phyloP scores from a whole-genome alignment of 495 filamentous ascomycete genomes.

The Aspergillus taichungensis region DNA sequence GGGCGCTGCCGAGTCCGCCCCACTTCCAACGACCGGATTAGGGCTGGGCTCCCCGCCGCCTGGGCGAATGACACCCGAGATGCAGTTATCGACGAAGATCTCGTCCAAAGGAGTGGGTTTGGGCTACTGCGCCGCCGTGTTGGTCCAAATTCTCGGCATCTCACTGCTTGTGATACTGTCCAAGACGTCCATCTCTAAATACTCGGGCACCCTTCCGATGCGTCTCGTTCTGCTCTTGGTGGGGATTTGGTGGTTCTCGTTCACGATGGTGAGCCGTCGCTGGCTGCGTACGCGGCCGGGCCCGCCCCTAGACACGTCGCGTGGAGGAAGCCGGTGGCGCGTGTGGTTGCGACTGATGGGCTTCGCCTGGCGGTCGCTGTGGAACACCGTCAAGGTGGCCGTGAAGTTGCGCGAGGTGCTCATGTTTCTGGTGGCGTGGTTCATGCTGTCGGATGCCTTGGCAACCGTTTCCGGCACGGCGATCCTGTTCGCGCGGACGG shows the following conservation, averaged over 20 bases:
- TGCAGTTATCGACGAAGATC: constrained; percentile 68
- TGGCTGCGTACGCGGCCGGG: constrained; percentile 80
- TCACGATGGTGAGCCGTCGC: constrained; percentile 72
- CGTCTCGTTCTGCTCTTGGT: constrained; percentile 71
- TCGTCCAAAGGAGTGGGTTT: constrained; percentile 75
- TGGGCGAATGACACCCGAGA: constrained; percentile 46
- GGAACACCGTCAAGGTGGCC: constrained; percentile 66
- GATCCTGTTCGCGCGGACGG: constrained; percentile 86
- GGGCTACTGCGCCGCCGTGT: constrained; percentile 68
- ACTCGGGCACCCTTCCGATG: constrained; percentile 39
- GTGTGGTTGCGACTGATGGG: constrained; percentile 46
- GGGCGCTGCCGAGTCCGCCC: constrained; percentile 4
- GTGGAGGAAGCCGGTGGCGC: constrained; percentile 18
- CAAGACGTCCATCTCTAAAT: constrained; percentile 44
- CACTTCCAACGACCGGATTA: background rate
- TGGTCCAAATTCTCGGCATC: constrained; percentile 68
- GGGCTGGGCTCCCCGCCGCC: constrained; percentile 1
- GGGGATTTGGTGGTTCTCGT: constrained; percentile 81
- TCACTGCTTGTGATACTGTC: constrained; percentile 55
- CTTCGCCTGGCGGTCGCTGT: constrained; percentile 75
- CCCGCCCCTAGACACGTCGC: constrained; percentile 47
- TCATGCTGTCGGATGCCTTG: constrained; percentile 78
- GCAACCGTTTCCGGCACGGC: constrained; percentile 86
- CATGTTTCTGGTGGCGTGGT: constrained; percentile 81
- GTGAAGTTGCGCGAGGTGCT: constrained; percentile 66